phyloP scores from a whole-genome alignment of 2,329 filamentous ascomycete genomes.

The Apiospora aurea region DNA sequence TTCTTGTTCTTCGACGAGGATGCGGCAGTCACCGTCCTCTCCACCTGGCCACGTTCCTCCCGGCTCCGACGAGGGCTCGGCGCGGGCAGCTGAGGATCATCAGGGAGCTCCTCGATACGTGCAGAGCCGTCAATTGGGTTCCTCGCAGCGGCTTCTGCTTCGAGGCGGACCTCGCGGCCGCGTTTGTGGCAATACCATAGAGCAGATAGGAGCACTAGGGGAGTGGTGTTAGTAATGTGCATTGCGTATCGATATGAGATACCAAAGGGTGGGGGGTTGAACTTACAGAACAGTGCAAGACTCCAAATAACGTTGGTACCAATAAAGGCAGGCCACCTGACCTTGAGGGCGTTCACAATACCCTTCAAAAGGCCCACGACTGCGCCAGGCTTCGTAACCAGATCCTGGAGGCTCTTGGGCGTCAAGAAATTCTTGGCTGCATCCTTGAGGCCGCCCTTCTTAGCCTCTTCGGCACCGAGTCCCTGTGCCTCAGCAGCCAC shows the following conservation, averaged over 20 bases:
- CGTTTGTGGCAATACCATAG: conserved; percentile 99
- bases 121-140: conserved; percentile 45
- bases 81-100: conserved; percentile 52
- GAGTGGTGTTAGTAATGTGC: background rate
- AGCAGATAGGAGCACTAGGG: conserved; percentile 82
- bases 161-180: conserved; percentile 83
- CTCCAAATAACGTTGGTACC: conserved; percentile 93
- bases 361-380: conserved; percentile 84
- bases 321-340: conserved; percentile 88
- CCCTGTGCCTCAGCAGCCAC: conserved; percentile 79
- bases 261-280: background rate
- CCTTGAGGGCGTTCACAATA: conserved; percentile 88
- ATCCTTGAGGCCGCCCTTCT: conserved; percentile 53
- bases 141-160: conserved; percentile 54
- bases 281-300: conserved; percentile 83
- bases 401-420: conserved; percentile 76
- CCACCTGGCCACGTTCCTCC: background rate
- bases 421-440: conserved; percentile 72
- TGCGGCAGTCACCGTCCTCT: background rate
- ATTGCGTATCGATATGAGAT: background rate
- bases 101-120: conserved; percentile 58
- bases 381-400: conserved; percentile 87
- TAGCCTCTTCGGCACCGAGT: conserved; percentile 59
- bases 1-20: conserved; percentile 19
- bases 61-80: conserved; percentile 4